phyloP scores from a whole-genome alignment of 768 basidiomycete species.

The Leccinum longicurvipes region DNA sequence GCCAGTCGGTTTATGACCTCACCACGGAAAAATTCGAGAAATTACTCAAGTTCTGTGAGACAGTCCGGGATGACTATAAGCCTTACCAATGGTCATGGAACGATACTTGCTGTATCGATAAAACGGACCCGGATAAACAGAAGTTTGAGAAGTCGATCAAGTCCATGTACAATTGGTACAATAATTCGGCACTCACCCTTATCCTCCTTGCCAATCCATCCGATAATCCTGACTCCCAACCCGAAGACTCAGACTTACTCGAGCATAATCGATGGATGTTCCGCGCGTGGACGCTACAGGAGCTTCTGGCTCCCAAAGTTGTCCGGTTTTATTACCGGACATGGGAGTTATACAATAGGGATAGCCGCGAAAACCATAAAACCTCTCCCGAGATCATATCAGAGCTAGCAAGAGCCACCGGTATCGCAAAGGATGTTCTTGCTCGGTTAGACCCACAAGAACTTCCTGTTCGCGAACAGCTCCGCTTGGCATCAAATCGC shows the following conservation, averaged over 20 bases:
- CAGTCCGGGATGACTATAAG: neutral
- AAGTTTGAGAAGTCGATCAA: slow-evolving; percentile 5
- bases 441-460: neutral
- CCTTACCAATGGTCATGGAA: slow-evolving; percentile 9
- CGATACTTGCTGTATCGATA: slow-evolving; percentile 13
- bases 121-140: neutral
- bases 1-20: neutral
- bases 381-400: neutral
- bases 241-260: neutral
- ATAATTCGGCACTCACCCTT: slow-evolving; percentile 8
- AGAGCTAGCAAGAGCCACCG: neutral
- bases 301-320: slow-evolving; percentile 9
- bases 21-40: slow-evolving; percentile 2
- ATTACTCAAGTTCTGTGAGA: slow-evolving; percentile 8
- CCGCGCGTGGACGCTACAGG: slow-evolving; percentile 15
- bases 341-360: slow-evolving; percentile 4
- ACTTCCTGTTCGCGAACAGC: slow-evolving; percentile 6
- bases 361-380: slow-evolving; percentile 5
- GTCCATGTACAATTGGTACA: slow-evolving; percentile 17
- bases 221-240: neutral
- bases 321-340: slow-evolving; percentile 10
- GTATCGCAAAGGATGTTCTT: neutral
- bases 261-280: slow-evolving; percentile 14
- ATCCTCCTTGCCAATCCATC: slow-evolving; percentile 9
- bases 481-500: slow-evolving; percentile 14